Percentiles rank a stretch among this genome's conserved stretches.
Evolutionary conservation across 2,329 filamentous ascomycete species (phyloP).

Genomic region (Fusarium sp.): DNA sequence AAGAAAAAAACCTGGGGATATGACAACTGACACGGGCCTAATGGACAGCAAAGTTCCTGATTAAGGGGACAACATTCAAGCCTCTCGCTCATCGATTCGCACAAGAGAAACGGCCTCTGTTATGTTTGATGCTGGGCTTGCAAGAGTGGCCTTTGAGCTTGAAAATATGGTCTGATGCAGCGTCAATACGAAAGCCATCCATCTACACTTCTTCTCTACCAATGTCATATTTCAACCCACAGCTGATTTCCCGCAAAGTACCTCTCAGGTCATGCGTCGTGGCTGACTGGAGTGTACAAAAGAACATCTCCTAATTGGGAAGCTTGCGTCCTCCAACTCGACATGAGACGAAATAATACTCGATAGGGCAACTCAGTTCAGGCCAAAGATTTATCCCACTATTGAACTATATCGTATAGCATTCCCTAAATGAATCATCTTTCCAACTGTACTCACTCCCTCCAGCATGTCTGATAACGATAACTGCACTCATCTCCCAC

Average conservation of each 20-base stretch:
- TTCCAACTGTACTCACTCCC: not conserved
- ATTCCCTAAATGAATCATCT: not conserved
- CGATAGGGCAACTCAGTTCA: not conserved
- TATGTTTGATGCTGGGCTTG: not conserved
- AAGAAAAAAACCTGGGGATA: not conserved
- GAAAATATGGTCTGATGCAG: conserved; percentile 14
- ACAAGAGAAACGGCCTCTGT: not conserved
- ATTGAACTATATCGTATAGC: not conserved
- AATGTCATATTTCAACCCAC: not conserved
- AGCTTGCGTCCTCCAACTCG: conserved; percentile 1
- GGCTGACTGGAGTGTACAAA: conserved; percentile 18
- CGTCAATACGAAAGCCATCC: conserved; percentile 3
- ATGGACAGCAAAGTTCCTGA: conserved; percentile 21
- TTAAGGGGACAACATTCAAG: not conserved
- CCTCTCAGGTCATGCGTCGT: not conserved
- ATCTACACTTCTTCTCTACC: not conserved
- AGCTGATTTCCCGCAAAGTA: not conserved
- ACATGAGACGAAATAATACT: conserved; percentile 3
- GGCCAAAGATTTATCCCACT: not conserved
- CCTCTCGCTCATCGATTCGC: not conserved
- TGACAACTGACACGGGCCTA: conserved; percentile 8
- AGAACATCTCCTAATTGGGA: conserved; percentile 10
- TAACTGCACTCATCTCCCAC: not conserved
- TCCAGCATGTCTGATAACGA: not conserved
- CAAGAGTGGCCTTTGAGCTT: conserved; percentile 4